These are phyloP conservation scores for Chrysoporthe puriensis DNA, from an alignment of 2,329 filamentous ascomycete genomes.

Conservation along the genomic window DNA sequence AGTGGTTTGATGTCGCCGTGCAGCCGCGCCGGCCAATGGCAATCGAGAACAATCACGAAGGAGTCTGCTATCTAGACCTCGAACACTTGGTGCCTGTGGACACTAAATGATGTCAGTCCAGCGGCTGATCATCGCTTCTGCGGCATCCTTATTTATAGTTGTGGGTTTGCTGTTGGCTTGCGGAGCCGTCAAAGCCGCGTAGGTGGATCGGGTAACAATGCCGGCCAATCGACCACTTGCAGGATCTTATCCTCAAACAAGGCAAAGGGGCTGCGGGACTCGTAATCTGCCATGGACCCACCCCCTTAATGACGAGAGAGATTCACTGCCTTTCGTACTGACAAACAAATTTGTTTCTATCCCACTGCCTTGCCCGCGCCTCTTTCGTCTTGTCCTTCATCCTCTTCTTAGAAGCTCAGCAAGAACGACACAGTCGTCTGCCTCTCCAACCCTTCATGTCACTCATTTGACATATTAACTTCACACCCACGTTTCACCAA, in stretches of 20 bases:
- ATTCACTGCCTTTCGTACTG: neutral
- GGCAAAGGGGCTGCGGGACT: constrained; percentile 15
- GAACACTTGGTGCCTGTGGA: neutral
- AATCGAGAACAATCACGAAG: neutral
- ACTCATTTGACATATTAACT: constrained; percentile 17
- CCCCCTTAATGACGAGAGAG: constrained; percentile 13
- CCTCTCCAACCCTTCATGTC: constrained; percentile 4
- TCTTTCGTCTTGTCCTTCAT: constrained; percentile 3
- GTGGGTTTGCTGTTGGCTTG: constrained; percentile 6
- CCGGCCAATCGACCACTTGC: constrained; percentile 7
- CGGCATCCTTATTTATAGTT: constrained; percentile 15
- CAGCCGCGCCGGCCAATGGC: neutral
- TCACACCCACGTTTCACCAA: neutral
- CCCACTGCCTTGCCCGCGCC: neutral
- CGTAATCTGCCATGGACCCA: constrained; percentile 20
- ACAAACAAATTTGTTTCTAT: constrained; percentile 12
- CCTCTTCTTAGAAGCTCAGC: neutral
- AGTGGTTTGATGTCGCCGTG: neutral
- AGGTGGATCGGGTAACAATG: constrained; percentile 10
- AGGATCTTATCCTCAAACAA: constrained; percentile 9
- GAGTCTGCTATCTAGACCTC: neutral
- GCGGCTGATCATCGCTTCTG: constrained; percentile 2
- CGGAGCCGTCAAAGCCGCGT: constrained; percentile 11
- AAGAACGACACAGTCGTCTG: constrained; percentile 3
- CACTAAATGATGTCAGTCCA: constrained; percentile 8